phyloP scores from a whole-genome alignment of 2,329 filamentous ascomycete species.

The Xylariaceae sp. region DNA sequence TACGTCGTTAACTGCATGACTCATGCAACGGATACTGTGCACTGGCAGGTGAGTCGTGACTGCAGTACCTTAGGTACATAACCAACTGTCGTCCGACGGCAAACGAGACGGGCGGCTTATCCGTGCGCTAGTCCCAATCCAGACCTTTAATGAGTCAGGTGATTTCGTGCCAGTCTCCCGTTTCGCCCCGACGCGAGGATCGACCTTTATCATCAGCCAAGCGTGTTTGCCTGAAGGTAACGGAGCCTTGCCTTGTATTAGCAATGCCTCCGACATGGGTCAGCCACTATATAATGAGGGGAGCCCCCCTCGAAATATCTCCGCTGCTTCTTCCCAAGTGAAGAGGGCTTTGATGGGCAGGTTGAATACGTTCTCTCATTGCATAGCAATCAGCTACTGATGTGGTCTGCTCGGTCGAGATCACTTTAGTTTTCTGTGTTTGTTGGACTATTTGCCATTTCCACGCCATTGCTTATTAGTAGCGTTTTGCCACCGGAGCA shows the following conservation, averaged over 20 bases:
- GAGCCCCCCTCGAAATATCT: conserved; percentile 18
- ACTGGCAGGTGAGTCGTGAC: no score
- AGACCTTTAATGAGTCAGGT: conserved; percentile 25
- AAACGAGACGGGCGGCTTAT: neutral
- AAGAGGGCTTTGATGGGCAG: conserved; percentile 24
- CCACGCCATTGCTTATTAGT: neutral
- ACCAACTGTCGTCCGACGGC: neutral
- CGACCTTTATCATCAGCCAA: conserved; percentile 26
- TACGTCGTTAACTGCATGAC: no score
- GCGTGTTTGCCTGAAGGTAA: conserved; percentile 30
- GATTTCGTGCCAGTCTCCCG: conserved; percentile 26
- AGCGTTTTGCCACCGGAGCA: conserved; percentile 13
- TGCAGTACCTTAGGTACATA: neutral
- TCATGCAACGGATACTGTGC: no score
- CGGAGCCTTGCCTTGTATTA: conserved; percentile 10
- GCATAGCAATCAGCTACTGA: conserved; percentile 10
- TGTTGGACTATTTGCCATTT: neutral
- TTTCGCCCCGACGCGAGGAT: conserved; percentile 26
- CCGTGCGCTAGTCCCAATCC: conserved; percentile 20
- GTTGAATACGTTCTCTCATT: conserved; percentile 20
- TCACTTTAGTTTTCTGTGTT: neutral
- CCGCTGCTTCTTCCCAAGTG: conserved; percentile 18
- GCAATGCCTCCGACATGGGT: conserved; percentile 18
- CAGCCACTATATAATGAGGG: conserved; percentile 19
- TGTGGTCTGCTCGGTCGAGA: neutral